phyloP scores from a whole-genome alignment of 805 yeast species.

The Blastobotrys americana region DNA sequence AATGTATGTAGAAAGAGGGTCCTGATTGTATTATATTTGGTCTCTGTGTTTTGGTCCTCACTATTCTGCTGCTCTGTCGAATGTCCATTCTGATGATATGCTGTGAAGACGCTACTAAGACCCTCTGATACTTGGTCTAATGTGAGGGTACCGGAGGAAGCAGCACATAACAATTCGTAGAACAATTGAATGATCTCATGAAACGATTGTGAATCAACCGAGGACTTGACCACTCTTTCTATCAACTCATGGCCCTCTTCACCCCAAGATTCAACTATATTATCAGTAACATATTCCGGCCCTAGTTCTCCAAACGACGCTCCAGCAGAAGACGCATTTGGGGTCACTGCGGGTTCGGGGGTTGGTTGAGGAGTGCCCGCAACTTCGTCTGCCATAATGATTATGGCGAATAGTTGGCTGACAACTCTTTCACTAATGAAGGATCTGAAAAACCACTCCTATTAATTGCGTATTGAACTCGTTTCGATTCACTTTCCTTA shows the following conservation, averaged over 20 bases:
- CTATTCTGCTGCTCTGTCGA: no score
- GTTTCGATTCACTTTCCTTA: no score
- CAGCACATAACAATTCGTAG: constrained; percentile 15
- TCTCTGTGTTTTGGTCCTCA: not conserved
- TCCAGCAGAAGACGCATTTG: no score
- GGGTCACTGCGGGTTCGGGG: no score
- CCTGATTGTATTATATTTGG: not conserved
- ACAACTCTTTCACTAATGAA: no score
- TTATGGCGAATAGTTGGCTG: no score
- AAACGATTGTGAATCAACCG: not conserved
- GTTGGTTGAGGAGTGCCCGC: no score
- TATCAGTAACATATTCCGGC: not conserved
- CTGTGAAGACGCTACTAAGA: constrained; percentile 5
- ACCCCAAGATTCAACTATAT: not conserved
- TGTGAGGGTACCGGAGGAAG: constrained; percentile 3
- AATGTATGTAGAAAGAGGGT: constrained; percentile 15
- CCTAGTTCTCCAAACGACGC: not conserved
- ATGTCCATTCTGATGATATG: not conserved
- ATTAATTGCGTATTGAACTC: no score
- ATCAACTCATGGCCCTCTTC: not conserved
- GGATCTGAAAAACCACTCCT: no score
- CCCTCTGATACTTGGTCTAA: constrained; percentile 7
- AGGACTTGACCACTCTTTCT: not conserved
- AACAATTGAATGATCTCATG: constrained; percentile 9
- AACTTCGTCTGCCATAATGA: no score